Evolutionary conservation across 1,139 yeast species (phyloP).

Genomic region (Scheffersomyces parashehatae): DNA sequence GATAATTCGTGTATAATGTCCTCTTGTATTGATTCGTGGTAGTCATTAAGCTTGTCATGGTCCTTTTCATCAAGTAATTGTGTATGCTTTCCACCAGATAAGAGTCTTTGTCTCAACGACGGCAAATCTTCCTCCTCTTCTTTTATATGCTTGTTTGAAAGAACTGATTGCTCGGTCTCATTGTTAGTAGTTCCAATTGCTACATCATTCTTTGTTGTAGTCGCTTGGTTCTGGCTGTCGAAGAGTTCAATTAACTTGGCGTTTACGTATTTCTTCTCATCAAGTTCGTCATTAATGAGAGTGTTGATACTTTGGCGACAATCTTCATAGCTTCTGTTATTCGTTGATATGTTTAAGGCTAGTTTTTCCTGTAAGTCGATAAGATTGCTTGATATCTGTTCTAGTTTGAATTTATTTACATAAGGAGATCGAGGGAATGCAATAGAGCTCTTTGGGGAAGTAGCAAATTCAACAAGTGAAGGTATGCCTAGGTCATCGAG

Average conservation of each 20-base stretch:
- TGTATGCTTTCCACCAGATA: conserved; percentile 24
- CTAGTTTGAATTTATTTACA: conserved; percentile 22
- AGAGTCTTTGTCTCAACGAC: conserved; percentile 27
- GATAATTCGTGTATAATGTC: conserved; percentile 41
- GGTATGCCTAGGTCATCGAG: conserved; percentile 17
- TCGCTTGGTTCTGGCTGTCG: conserved; percentile 4
- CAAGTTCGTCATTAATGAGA: conserved; percentile 16
- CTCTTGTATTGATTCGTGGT: conserved; percentile 47
- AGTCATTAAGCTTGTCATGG: conserved; percentile 25
- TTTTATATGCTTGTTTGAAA: conserved; percentile 11
- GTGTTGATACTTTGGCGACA: conserved; percentile 10
- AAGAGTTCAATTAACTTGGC: conserved; percentile 16
- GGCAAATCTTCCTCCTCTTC: conserved; percentile 16
- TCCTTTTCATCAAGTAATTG: conserved; percentile 12
- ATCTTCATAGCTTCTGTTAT: conserved; percentile 13
- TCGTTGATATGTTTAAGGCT: conserved; percentile 1
- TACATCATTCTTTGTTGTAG: conserved; percentile 5
- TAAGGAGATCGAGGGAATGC: conserved; percentile 20
- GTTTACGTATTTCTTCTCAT: conserved; percentile 25
- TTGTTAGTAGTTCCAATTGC: conserved; percentile 1
- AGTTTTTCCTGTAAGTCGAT: conserved; percentile 6
- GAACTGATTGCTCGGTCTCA: conserved; percentile 3
- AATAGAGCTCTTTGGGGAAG: not conserved
- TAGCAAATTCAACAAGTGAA: conserved; percentile 1
- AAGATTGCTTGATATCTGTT: conserved; percentile 15